Percentiles rank a stretch among this genome's conserved stretches.
Evolutionary conservation across 306 rosid species (phyloP).

Genomic region (Abrus precatorius): DNA sequence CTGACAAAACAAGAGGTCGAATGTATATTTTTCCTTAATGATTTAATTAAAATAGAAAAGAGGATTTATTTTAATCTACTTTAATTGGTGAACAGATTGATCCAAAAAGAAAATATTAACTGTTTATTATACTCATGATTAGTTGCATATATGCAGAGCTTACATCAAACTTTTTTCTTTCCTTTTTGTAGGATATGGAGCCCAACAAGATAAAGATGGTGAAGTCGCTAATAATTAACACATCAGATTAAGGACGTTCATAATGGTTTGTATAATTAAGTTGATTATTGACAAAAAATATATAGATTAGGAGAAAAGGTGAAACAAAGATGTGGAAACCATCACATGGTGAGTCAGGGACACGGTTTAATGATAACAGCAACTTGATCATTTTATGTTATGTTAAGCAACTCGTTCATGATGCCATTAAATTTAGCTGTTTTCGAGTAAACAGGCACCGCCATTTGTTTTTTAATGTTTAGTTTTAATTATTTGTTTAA

Average conservation of each 20-base stretch:
- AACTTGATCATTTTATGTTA: constrained; percentile 7
- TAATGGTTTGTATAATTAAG: not conserved
- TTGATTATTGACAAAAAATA: constrained; percentile 11
- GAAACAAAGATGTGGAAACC: constrained; percentile 9
- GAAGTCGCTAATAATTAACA: not conserved
- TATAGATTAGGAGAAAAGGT: not conserved
- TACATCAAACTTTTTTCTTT: not conserved
- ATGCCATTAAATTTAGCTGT: too few species aligned
- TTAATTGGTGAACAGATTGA: not conserved
- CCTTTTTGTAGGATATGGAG: not conserved
- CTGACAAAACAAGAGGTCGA: too few species aligned
- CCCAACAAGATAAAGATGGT: not conserved
- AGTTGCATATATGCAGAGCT: not conserved
- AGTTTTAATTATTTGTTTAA: too few species aligned
- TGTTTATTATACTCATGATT: not conserved
- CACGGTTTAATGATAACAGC: not conserved
- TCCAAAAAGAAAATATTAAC: not conserved
- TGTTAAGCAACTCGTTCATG: constrained; percentile 24
- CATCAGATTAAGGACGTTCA: not conserved
- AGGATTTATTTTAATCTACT: not conserved
- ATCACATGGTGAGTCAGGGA: constrained; percentile 29
- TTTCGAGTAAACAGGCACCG: too few species aligned
- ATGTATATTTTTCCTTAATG: too few species aligned
- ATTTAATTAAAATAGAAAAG: not conserved
- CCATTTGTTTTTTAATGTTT: too few species aligned